Percentiles rank a stretch among this genome's conserved stretches.
These are phyloP conservation scores for Xylariaceae sp. DNA, from an alignment of 2,329 filamentous ascomycete species.

Conservation along the genomic window DNA sequence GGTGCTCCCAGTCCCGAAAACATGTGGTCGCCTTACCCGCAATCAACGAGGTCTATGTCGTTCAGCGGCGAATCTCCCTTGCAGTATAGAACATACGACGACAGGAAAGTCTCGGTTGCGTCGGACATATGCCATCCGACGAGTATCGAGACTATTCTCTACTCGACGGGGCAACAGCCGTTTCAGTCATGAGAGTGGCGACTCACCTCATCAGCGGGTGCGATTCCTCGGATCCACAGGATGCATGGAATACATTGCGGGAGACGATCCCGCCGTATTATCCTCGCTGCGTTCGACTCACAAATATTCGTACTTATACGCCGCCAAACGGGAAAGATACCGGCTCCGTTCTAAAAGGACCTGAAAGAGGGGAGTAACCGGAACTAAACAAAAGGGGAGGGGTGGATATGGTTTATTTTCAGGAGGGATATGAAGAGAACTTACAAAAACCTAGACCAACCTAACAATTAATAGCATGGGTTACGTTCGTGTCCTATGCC, in stretches of 20 bases:
- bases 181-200: conserved; percentile 42
- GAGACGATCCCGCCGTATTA: conserved; percentile 2
- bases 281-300: too few species aligned
- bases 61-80: conserved; percentile 43
- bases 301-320: too few species aligned
- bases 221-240: conserved; percentile 18
- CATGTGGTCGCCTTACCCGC: conserved; percentile 40
- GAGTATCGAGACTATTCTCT: conserved; percentile 30
- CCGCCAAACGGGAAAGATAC: not conserved
- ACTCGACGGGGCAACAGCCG: conserved; percentile 44
- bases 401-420: too few species aligned
- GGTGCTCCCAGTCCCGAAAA: conserved; percentile 42
- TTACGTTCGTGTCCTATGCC: too few species aligned
- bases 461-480: too few species aligned
- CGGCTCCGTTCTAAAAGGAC: too few species aligned
- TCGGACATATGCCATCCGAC: conserved; percentile 43
- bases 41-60: conserved; percentile 45
- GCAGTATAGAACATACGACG: conserved; percentile 44
- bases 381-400: too few species aligned
- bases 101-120: conserved; percentile 42
- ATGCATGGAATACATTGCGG: conserved; percentile 11
- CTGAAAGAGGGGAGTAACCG: too few species aligned
- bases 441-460: too few species aligned
- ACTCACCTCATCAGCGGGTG: too few species aligned
- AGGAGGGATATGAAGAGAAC: not conserved